Base-by-base conservation (phyloP, 2,329 filamentous ascomycete genomes). In the Purpureocillium takamizusanense region DNA sequence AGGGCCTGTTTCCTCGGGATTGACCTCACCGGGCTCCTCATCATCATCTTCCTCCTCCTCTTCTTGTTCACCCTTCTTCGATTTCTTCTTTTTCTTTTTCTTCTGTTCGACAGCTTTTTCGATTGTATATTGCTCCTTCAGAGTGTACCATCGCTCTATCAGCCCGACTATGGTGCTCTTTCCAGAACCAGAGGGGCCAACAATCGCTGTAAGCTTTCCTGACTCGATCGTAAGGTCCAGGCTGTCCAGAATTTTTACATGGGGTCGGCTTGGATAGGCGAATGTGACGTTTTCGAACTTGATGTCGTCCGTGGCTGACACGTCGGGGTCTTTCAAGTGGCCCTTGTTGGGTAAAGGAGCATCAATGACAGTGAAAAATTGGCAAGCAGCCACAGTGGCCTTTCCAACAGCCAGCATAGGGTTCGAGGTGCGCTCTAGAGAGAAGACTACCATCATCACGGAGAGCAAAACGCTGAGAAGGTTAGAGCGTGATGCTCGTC, bases 81-180 rank as follows among this genome's bases (percentile, higher is more conserved):
- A 66, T 46, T 57, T 61, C 44, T 62, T 63, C 32, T 59, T 58
- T 35, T 65, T 61, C 47, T 63, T 67, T 50, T 63, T 63, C 44
- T 70, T 64, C 49, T 66, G 63, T 44, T 68, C 68, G 30, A 69
- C 58, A 3, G 67, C 61, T 52, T 69, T 71, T 12, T 65, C 66
- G 21, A 77, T 67, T n/a, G 66, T 48, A 39, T 70, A 60, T 42
- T 77, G 69, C 6, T 71, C 64, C 28, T 70, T 62, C 1, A 82
- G 63, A 2, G 76, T 74, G 52, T 87, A 87, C 80, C 81, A 87
- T 25, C 81, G 66, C 51, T 87, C 78, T 3, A 87, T 63, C 3
- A 88, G 60, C 0, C 78, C 81, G 1, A 86, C 75, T 18, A 87
- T 76, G 0, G 83, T 88, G 36, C 78, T 83, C 55, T 88, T 89